phyloP scores from a whole-genome alignment of 108 stramenopile species.

The Aureococcus anophagefferens region DNA sequence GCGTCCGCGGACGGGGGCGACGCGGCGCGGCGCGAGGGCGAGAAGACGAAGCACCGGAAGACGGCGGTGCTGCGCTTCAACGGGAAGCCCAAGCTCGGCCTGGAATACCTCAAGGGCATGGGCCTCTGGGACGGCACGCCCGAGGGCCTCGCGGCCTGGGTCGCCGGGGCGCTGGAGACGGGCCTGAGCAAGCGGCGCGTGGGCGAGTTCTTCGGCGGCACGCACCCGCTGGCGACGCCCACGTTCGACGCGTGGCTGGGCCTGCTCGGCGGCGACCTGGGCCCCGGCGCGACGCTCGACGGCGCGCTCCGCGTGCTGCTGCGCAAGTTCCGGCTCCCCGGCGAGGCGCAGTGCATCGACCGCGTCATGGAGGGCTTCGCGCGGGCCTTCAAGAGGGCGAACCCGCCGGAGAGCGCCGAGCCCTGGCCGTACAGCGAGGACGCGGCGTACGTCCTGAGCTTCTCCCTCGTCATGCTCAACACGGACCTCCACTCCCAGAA shows the following conservation, averaged over 20 bases:
- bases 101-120: too few species aligned
- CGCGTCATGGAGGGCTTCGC: slow-evolving; percentile 90
- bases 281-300: slow-evolving; percentile 48
- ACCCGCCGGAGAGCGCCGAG: not conserved
- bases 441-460: slow-evolving; percentile 82
- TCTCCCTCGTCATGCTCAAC: slow-evolving; percentile 86
- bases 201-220: slow-evolving; percentile 2
- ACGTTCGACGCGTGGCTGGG: too few species aligned
- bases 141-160: too few species aligned
- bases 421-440: slow-evolving; percentile 44
- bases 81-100: too few species aligned
- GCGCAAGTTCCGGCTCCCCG: slow-evolving; percentile 76
- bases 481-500: slow-evolving; percentile 79
- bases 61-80: too few species aligned
- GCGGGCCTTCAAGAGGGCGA: slow-evolving; percentile 26
- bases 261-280: too few species aligned
- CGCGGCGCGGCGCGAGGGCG: too few species aligned
- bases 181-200: slow-evolving; percentile 3
- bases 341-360: slow-evolving; percentile 94
- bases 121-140: too few species aligned
- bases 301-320: slow-evolving; percentile 70
- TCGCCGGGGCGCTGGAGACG: too few species aligned
- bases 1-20: too few species aligned
- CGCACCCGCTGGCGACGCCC: slow-evolving; percentile 8
- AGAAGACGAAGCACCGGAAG: too few species aligned